Evolutionary conservation across 805 yeast species (phyloP), one percentile per base, ranked within the genome.

Genomic region (Metschnikowia vanudenii): DNA sequence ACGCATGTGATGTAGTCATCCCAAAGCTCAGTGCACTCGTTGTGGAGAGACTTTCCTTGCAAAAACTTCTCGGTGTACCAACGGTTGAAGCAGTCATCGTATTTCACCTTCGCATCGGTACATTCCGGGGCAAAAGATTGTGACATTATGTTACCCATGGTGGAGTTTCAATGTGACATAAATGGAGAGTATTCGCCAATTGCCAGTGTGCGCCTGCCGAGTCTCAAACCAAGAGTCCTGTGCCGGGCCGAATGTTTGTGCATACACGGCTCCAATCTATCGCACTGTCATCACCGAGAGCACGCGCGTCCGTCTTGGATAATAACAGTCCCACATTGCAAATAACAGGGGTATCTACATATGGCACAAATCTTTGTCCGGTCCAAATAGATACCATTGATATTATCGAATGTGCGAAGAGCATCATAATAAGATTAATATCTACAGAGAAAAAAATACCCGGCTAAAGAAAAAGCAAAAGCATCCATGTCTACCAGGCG

Each of bases 71-170:
- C 97, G 4, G 94, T 83, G 64, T 94, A 94, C 99, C 99, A 91
- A 54, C 79, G 78, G 67, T 90, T 91, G 71, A 94, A 94, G 65
- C 99, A 94, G 59, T 83, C 85, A 62, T 94, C 98, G 61, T 94
- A 94, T 59, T 82, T 80, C 57, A 81, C 81, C 67, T 94, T 94
- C 47, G 85, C 79, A 30, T 81, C 86, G 18, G 96, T 88, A 68
- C 99, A 94, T 69, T 94, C 98, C 20, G 97, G 97, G 31, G 99
- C 98, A 74, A 94, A 87, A 50, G 96, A 89, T 10, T 64, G 72
- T 6, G 96, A 72, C 76, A 73, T 71, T 43, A 60, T 63, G 52
- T 69, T 72, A 43, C 76, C 77, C 77, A 73, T 73, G 38, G 30
- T 30, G 28, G 26, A 19, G 40, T 17, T 6, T 16, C 26, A 17